phyloP scores from a whole-genome alignment of 495 filamentous ascomycete species.

The Parathielavia hyrcaniae region DNA sequence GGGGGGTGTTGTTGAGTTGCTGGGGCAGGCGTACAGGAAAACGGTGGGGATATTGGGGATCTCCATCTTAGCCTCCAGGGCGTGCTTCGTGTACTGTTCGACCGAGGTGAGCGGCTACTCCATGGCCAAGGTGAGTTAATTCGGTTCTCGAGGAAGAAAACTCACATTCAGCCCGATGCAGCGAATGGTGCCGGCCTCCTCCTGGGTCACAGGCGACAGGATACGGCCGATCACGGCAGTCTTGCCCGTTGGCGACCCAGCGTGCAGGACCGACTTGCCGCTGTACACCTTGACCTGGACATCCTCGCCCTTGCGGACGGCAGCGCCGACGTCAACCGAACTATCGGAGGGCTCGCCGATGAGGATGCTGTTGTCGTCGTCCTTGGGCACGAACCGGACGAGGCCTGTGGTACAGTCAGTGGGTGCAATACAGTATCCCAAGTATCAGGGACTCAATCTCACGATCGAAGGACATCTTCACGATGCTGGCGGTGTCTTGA shows the following conservation, averaged over 20 bases:
- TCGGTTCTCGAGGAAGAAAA: conserved; percentile 4
- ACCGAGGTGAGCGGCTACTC: not conserved
- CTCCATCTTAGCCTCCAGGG: conserved; percentile 42
- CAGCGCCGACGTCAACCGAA: conserved; percentile 49
- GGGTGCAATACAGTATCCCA: not conserved
- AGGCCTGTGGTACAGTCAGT: conserved; percentile 39
- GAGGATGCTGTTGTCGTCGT: conserved; percentile 43
- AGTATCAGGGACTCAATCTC: not conserved
- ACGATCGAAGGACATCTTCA: conserved; percentile 13
- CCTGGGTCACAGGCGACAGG: conserved; percentile 49
- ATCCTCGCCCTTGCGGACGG: conserved; percentile 49
- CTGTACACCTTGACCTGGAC: conserved; percentile 51
- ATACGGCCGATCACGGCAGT: conserved; percentile 48
- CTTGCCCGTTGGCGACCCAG: conserved; percentile 44
- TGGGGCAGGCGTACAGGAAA: conserved; percentile 33
- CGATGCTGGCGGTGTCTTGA: not conserved
- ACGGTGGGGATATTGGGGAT: conserved; percentile 41
- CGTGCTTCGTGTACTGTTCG: conserved; percentile 44
- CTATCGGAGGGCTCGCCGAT: conserved; percentile 53
- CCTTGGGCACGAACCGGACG: conserved; percentile 54
- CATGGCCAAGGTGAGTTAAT: not conserved
- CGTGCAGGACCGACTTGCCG: conserved; percentile 49
- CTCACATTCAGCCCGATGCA: conserved; percentile 46
- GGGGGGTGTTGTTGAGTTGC: not conserved
- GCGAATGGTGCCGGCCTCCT: conserved; percentile 42